Evolutionary conservation across 257 asterid genomes (phyloP).

Genomic region (Petunia secreta): DNA sequence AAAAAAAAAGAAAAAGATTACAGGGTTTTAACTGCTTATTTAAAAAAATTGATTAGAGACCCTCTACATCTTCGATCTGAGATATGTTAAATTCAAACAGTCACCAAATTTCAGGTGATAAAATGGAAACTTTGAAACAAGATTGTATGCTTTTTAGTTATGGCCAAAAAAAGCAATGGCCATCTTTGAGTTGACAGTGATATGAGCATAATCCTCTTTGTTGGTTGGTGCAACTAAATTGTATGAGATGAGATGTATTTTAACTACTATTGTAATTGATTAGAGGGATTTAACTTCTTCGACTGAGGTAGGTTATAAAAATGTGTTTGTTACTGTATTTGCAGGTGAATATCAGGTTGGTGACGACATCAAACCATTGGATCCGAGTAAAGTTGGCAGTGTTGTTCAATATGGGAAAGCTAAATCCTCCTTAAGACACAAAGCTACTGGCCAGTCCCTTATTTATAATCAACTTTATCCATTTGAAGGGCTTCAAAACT

Average conservation of each 20-base stretch:
- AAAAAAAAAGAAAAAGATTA: too few relatives aligned
- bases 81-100: too few relatives aligned
- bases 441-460: slow-evolving; percentile 65
- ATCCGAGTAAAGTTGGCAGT: slow-evolving; percentile 65
- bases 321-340: slow-evolving; percentile 28
- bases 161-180: not conserved
- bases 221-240: not conserved
- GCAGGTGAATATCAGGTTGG: slow-evolving; percentile 91
- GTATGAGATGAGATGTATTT: not conserved
- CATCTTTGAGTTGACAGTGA: not conserved
- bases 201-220: not conserved
- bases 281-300: not conserved
- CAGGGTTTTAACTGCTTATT: too few relatives aligned
- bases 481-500: slow-evolving; percentile 74
- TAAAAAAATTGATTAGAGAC: too few relatives aligned
- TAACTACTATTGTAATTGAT: not conserved
- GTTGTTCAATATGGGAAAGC: slow-evolving; percentile 69
- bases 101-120: not conserved
- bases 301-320: not conserved
- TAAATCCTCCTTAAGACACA: slow-evolving; percentile 44
- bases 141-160: not conserved
- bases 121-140: not conserved
- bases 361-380: slow-evolving; percentile 54
- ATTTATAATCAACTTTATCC: slow-evolving; percentile 82
- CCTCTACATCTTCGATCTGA: too few relatives aligned